Evolutionary conservation across 768 basidiomycete genomes (phyloP), one percentile per base, ranked within the genome.

Genomic region (Phylloporus rhodoxanthus): DNA sequence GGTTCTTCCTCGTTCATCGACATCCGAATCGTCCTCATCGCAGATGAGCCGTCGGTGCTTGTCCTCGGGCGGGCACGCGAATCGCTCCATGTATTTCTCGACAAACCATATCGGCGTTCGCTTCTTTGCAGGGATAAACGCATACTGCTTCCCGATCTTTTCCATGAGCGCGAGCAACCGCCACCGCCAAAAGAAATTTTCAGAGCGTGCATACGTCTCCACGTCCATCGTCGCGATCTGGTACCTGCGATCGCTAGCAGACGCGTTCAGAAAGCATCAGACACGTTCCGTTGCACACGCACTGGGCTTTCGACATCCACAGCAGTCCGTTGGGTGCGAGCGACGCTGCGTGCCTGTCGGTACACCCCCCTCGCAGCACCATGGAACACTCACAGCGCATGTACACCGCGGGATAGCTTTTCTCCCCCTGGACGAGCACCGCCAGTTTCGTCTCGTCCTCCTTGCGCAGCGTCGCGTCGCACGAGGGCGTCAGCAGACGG

Each of bases 41-140:
- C 64, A 68, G 28, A 78, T 68, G 36, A 74, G 65, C 6, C 71
- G 69, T 26, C 51, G 66, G 42, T 57, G 34, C 15, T 30, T 49
- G 51, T 71, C 69, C 36, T 37, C 68, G 54, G 37, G 48, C 15
- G 55, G 53, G 29, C 59, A 57, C 11, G 68, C 65, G 33, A 59
- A 64, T 19, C 51, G 57, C 4, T 38, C 40, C 2, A 75, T 36
- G 51, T 81, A 84, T 14, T 61, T 62, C 1, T 69, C 54, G 25
- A 78, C 68, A 41, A 80, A 71, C 73, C 75, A 81, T n/a, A 71
- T 64, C 13, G 81, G 72, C 0, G 74, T 75, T 17, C 78, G 73
- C 4, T 68, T 54, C 39, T 68, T 60, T 5, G 67, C 2, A 0
- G 71, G 63, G 1, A 72, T 70, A 17, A 62, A 15, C 4, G 51